Evolutionary conservation across 768 basidiomycete species (phyloP).

Genomic region (Russula vinacea): DNA sequence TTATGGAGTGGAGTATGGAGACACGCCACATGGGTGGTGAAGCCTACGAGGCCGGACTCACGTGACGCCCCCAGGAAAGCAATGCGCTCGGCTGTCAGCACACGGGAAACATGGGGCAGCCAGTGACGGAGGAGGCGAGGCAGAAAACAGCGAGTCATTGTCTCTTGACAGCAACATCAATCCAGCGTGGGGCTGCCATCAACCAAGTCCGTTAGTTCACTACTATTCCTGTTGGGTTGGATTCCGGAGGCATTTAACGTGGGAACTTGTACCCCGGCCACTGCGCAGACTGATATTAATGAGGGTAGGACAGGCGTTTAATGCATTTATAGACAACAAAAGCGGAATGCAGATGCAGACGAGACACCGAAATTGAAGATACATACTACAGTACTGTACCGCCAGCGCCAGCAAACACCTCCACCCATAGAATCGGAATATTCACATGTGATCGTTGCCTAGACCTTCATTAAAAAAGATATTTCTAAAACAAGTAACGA

Average conservation of each 20-base stretch:
- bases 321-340: neutral
- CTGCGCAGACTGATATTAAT: conserved; percentile 2
- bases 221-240: conserved; percentile 13
- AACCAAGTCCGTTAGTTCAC: conserved; percentile 6
- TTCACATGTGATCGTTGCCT: conserved; percentile 4
- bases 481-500: conserved; percentile 1
- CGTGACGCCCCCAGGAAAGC: conserved; percentile 1
- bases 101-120: neutral
- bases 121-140: conserved; percentile 1
- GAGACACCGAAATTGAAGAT: neutral
- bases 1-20: too few species aligned
- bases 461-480: neutral
- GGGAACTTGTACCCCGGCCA: conserved; percentile 22
- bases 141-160: neutral
- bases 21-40: neutral
- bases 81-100: neutral
- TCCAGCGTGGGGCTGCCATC: conserved; percentile 4
- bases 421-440: too few species aligned
- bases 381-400: neutral
- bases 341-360: neutral
- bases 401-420: conserved; percentile 4
- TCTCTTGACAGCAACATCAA: conserved; percentile 8
- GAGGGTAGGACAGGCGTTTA: neutral
- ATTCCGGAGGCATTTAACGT: neutral
- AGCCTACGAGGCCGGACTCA: neutral